phyloP scores from a whole-genome alignment of 2,329 filamentous ascomycete genomes.

The Penicillium sp. region DNA sequence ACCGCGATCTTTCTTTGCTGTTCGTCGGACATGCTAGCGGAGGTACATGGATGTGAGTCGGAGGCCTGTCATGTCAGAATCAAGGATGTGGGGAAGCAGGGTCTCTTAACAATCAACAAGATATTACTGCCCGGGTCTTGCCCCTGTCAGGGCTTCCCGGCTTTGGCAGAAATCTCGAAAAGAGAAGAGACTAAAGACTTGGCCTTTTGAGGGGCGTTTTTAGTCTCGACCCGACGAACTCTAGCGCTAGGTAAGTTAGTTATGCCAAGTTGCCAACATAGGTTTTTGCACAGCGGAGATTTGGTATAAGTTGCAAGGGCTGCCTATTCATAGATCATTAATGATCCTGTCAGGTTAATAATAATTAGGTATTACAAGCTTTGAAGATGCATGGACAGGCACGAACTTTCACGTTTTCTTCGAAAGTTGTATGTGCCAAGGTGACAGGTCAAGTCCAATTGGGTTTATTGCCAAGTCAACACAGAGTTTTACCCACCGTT shows the following conservation, averaged over 20 bases:
- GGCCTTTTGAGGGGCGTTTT: background rate
- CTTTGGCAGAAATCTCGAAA: background rate
- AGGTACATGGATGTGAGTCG: background rate
- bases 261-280: too few species aligned
- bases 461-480: background rate
- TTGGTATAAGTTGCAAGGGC: too few species aligned
- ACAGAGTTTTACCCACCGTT: background rate
- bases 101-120: slow-evolving; percentile 8
- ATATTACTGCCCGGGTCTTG: too few species aligned
- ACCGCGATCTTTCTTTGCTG: slow-evolving; percentile 26
- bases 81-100: slow-evolving; percentile 2
- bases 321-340: too few species aligned
- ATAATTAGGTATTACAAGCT: too few species aligned
- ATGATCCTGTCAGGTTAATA: too few species aligned
- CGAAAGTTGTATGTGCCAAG: too few species aligned
- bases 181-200: background rate
- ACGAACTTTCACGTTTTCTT: too few species aligned
- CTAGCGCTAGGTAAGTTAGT: too few species aligned
- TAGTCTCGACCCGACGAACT: background rate
- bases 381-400: too few species aligned
- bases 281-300: too few species aligned
- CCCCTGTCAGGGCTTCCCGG: background rate
- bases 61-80: background rate
- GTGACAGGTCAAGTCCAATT: too few species aligned
- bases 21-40: slow-evolving; percentile 17